Percentiles rank a stretch among this genome's conserved stretches.
phyloP scores from a whole-genome alignment of 768 basidiomycete species.

The Trametes coccinea region DNA sequence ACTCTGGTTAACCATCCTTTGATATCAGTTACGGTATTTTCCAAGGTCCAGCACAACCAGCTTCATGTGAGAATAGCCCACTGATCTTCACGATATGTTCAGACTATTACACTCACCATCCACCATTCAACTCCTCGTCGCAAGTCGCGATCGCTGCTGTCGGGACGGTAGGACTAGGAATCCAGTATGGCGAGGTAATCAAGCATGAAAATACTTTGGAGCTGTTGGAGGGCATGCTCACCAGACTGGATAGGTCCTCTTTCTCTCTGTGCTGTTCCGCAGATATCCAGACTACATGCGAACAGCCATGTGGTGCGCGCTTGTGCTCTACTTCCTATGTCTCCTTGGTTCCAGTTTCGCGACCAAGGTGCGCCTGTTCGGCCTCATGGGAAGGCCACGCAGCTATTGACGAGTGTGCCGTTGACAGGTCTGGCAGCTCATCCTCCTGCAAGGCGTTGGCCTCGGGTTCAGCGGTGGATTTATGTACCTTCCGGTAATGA shows the following conservation, averaged over 20 bases:
- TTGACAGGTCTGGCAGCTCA: conserved; percentile 26
- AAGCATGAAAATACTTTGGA: too few relatives aligned
- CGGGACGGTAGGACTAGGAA: conserved; percentile 22
- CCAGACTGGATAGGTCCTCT: conserved; percentile 6
- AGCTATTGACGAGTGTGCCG: background rate
- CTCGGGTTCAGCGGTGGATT: conserved; percentile 24
- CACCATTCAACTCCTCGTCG: conserved; percentile 23
- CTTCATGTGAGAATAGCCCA: background rate
- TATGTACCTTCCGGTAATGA: conserved; percentile 19
- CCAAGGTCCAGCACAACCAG: conserved; percentile 18
- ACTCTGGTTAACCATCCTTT: too few relatives aligned
- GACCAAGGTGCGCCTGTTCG: conserved; percentile 13
- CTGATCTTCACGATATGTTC: background rate
- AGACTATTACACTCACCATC: conserved; percentile 26
- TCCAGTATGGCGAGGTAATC: conserved; percentile 25
- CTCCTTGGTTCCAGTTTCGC: conserved; percentile 27
- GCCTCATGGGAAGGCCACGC: too few relatives aligned
- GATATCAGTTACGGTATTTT: conserved; percentile 25
- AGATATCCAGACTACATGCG: conserved; percentile 25
- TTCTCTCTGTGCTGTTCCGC: conserved; percentile 23
- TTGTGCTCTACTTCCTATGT: conserved; percentile 18
- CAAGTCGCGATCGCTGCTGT: conserved; percentile 23
- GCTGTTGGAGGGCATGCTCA: background rate
- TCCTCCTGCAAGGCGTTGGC: conserved; percentile 26
- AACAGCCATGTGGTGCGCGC: conserved; percentile 21